phyloP scores from a whole-genome alignment of 805 yeast species.

The Lipomyces spencermartinsiae region DNA sequence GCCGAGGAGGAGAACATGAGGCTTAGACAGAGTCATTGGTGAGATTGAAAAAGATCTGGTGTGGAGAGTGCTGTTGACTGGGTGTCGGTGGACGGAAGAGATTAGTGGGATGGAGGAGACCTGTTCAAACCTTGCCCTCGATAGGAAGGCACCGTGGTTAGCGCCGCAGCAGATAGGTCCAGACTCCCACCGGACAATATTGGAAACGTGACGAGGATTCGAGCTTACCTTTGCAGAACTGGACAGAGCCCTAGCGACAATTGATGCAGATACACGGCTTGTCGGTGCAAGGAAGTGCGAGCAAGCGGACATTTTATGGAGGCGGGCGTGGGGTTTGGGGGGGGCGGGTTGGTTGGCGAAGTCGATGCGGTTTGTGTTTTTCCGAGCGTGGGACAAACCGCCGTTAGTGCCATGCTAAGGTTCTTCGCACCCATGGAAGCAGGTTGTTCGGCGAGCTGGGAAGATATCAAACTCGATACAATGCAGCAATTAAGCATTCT shows the following conservation, averaged over 20 bases:
- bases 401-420: not conserved
- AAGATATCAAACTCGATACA: not conserved
- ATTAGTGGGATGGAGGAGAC: not conserved
- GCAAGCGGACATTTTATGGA: not conserved
- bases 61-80: not conserved
- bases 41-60: conserved; percentile 14
- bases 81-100: conserved; percentile 4
- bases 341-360: not conserved
- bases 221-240: not conserved
- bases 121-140: not conserved
- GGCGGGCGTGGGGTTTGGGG: not conserved
- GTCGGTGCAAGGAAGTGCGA: not conserved
- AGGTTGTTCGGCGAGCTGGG: no score
- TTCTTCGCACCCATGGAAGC: no score
- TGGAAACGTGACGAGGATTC: not conserved
- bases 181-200: not conserved
- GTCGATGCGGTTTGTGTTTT: not conserved
- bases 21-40: conserved; percentile 46
- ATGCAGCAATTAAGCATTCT: no score
- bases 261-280: not conserved
- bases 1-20: conserved; percentile 72
- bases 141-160: not conserved
- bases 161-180: not conserved
- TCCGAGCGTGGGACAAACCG: not conserved
- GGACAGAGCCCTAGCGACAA: not conserved